Evolutionary conservation across 805 yeast genomes (phyloP), one percentile per base, ranked within the genome.

Genomic region (Metschnikowia reukaufii): DNA sequence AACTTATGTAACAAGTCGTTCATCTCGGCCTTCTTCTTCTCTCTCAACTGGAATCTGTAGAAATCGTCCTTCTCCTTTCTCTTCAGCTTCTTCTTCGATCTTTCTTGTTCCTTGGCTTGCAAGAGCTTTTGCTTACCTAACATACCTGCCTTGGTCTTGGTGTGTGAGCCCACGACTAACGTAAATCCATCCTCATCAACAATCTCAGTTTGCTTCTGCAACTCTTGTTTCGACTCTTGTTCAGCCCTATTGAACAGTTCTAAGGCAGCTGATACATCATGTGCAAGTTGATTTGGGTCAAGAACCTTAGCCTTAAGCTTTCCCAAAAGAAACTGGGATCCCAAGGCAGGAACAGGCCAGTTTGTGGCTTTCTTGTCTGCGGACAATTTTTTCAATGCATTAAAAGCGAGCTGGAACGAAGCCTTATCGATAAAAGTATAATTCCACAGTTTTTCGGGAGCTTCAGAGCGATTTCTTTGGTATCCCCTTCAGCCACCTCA

Each of bases 141-240:
- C 33, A 89, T 74, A 51, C 87, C 87, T 52, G 82, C 81, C 64
- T 84, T 79, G 2, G 94, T 83, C 73, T 88, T 89, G 52, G 96
- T 79, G 61, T 88, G 91, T 41, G 88, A 77, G 9, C 94, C 89
- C 17, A 90, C 96, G 36, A 91, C 98, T 60, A 87, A 70, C 0
- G 96, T 89, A 68, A 91, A 91, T 2, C 97, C 98, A 64, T 91
- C 97, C 54, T 86, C 97, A 64, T 91, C 98, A 3, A 90, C 94
- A 27, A 79, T 58, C 37, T 79, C 75, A 21, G 78, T 76, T 70
- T 81, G 81, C 9, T 72, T 72, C 45, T 76, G 74, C 41, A 84
- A 64, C 39, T 76, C 78, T 31, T 81, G 83, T 23, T 72, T 71
- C 1, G 83, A 80, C 49, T 77, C 80, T 50, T 75, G 76, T 63